Conservation (phyloP, 148 eudicot species). For the Chenopodium quinoa region DNA sequence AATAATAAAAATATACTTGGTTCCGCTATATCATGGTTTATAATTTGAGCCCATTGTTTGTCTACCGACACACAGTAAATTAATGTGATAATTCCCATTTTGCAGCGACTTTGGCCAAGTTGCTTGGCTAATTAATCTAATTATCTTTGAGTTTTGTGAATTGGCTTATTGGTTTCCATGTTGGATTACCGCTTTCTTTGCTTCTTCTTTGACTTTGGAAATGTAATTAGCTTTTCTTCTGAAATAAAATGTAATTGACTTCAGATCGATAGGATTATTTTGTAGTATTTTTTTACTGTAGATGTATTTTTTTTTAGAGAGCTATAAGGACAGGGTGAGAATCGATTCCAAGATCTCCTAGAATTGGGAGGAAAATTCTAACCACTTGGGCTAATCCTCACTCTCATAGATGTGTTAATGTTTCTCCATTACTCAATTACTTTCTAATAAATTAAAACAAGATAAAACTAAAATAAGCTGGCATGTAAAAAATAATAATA, state of each 20-base stretch:
- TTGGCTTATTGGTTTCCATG: not conserved
- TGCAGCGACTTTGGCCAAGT: not conserved
- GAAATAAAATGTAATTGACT: not conserved
- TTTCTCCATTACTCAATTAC: not conserved
- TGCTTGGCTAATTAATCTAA: not conserved
- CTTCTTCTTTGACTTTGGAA: not conserved
- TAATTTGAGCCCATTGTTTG: not conserved
- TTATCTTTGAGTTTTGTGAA: not conserved
- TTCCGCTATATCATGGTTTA: not conserved
- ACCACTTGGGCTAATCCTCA: no score
- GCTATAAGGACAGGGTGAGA: no score
- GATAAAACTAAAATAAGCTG: no score
- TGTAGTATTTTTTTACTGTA: not conserved
- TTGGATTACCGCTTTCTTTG: slow-evolving; percentile 3
- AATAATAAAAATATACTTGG: not conserved
- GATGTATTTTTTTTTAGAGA: no score
- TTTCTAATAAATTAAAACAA: no score
- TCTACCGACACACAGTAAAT: not conserved
- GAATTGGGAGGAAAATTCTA: no score
- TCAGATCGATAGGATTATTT: not conserved
- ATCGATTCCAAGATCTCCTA: no score
- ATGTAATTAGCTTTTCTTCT: not conserved
- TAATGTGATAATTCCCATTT: not conserved
- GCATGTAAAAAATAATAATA: no score
- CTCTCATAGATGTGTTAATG: not conserved